Percentiles rank a stretch among this genome's conserved stretches.
These are phyloP conservation scores for Solanum megistacrolobum DNA, from an alignment of 257 asterid genomes.

Conservation along the genomic window DNA sequence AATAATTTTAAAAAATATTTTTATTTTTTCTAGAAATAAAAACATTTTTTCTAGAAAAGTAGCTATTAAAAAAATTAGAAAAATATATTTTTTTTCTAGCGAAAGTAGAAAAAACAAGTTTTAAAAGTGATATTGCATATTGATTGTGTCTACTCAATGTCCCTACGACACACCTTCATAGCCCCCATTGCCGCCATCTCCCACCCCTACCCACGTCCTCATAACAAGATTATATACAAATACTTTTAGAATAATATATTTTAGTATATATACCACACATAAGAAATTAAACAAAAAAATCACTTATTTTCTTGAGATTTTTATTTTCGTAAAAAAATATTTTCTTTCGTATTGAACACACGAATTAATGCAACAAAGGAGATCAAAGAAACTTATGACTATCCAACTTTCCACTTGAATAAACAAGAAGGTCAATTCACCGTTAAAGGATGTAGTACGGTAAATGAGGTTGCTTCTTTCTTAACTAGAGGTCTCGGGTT, in stretches of 20 bases:
- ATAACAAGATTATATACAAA: background rate
- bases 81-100: no score
- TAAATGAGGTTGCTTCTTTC: no score
- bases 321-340: no score
- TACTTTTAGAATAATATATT: no score
- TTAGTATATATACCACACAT: background rate
- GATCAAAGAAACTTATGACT: background rate
- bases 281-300: background rate
- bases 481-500: rapidly evolving
- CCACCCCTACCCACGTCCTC: background rate
- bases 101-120: no score
- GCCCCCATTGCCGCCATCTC: background rate
- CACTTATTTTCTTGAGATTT: background rate
- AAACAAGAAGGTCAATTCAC: background rate
- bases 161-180: background rate
- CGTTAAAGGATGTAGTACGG: rapidly evolving
- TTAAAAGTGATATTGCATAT: background rate
- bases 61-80: no score
- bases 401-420: background rate
- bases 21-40: no score
- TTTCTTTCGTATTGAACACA: background rate
- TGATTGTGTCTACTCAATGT: background rate
- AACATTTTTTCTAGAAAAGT: no score
- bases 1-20: no score
- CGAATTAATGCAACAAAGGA: background rate